Percentiles rank a stretch among this genome's conserved stretches.
Evolutionary conservation across 2,329 filamentous ascomycete genomes (phyloP).

Genomic region (Myriosclerotinia duriaeana): DNA sequence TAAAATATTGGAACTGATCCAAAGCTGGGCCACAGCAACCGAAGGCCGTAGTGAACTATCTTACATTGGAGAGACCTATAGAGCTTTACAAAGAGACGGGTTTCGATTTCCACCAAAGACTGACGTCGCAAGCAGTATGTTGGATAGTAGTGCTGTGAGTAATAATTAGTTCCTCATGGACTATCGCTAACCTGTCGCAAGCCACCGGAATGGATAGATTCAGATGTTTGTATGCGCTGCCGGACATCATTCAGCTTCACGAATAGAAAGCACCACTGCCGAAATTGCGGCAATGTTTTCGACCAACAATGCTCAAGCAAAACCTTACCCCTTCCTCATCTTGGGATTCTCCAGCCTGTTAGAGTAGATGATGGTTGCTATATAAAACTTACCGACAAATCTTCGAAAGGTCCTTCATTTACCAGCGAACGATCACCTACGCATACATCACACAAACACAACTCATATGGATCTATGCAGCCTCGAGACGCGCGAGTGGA

Average conservation of each 20-base stretch:
- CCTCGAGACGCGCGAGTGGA: constrained; percentile 85
- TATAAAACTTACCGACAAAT: constrained; percentile 79
- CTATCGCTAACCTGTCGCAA: constrained; percentile 42
- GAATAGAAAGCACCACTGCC: constrained; percentile 96
- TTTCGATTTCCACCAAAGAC: constrained; percentile 85
- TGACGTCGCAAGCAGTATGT: constrained; percentile 91
- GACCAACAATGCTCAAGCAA: constrained; percentile 94
- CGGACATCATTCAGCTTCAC: constrained; percentile 95
- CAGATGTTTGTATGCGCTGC: constrained; percentile 98
- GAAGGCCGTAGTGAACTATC: constrained; percentile 78
- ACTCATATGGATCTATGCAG: constrained; percentile 70
- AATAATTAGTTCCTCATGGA: not conserved
- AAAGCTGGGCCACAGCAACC: constrained; percentile 87
- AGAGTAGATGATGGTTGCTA: constrained; percentile 97
- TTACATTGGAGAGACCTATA: constrained; percentile 89
- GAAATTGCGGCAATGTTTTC: constrained; percentile 97
- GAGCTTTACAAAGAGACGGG: constrained; percentile 76
- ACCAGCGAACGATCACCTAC: constrained; percentile 48
- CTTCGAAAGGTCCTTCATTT: constrained; percentile 46
- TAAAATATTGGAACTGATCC: constrained; percentile 91
- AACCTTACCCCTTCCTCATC: constrained; percentile 80
- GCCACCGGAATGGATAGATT: constrained; percentile 97
- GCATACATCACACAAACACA: constrained; percentile 58
- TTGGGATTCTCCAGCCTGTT: constrained; percentile 88
- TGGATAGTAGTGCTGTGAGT: constrained; percentile 90